Evolutionary conservation across 495 filamentous ascomycete species (phyloP).

Genomic region (Cudoniella acicularis): DNA sequence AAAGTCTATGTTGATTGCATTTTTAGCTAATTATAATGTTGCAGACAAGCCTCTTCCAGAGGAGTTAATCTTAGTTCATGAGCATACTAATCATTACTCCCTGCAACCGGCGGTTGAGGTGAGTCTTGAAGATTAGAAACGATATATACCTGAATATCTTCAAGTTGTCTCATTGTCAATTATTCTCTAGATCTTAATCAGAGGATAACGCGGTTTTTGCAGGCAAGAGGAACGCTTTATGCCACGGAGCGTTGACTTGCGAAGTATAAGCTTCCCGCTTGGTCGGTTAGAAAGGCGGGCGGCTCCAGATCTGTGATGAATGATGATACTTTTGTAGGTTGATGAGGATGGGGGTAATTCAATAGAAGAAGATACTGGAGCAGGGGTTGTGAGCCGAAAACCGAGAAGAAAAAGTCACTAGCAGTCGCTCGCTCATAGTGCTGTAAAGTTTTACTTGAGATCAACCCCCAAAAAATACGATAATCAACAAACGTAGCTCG

Average conservation of each 20-base stretch:
- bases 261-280: neutral
- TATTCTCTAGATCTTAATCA: constrained; percentile 9
- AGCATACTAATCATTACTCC: constrained; percentile 15
- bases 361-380: too few relatives aligned
- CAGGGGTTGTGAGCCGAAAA: too few relatives aligned
- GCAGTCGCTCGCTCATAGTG: too few relatives aligned
- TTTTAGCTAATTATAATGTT: neutral
- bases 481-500: too few relatives aligned
- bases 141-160: neutral
- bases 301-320: neutral
- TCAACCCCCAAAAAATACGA: too few relatives aligned
- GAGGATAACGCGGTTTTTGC: constrained; percentile 6
- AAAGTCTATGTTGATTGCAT: too few relatives aligned
- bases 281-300: neutral
- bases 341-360: too few relatives aligned
- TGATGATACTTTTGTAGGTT: constrained; percentile 8
- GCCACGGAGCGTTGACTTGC: constrained; percentile 7
- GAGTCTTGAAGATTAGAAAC: constrained; percentile 4
- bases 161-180: neutral
- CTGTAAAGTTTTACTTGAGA: too few relatives aligned
- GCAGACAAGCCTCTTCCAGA: constrained; percentile 5
- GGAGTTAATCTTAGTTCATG: constrained; percentile 10
- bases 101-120: constrained; percentile 8
- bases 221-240: neutral
- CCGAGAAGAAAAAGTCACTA: too few relatives aligned